Evolutionary conservation across 1,284 basidiomycete genomes (phyloP), one percentile per base, ranked within the genome.

Genomic region (Butyriboletus appendiculatus): DNA sequence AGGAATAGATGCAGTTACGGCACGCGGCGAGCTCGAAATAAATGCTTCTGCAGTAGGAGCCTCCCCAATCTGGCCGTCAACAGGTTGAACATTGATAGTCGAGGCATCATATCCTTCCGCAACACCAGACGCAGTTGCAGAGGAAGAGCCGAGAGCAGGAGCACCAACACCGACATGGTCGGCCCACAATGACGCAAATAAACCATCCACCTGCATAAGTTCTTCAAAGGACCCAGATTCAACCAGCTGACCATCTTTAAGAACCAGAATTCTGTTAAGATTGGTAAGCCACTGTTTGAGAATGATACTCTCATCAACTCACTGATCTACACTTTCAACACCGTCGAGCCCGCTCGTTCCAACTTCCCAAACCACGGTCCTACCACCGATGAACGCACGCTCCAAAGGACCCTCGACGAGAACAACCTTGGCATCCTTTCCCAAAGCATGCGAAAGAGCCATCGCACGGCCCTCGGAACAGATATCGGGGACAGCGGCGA

Each of bases 391-490:
- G 88, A 80, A 62, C 86, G 86, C 26, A 46, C 93, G 76, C 11
- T 95, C 93, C 57, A 96, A 90, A 63, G 90, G 84, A 40, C 70
- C 67, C 56, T 95, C 94, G 46, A 95, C 69, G 15, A 95, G 76
- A 39, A 96, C 70, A 52, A 95, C 85, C 7, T 91, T 90, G 16
- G 94, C 90, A 65, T 90, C 86, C 73, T 96, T 96, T 52, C 92
- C 73, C 45, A 96, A 77, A 3, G 92, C 94, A 47, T 93, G 79
- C 0, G 94, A 93, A 63, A 97, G 88, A 12, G 94, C 89, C 12
- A 94, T 90, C 4, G 90, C 80, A 66, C 94, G 92, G 73, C 91
- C 91, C 73, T 94, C 91, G n/a, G 88, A 84, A 26, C 84, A 84
- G 60, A 85, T 85, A 45, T 93, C 89, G 2, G 92, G 91, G 8